Conservation (phyloP, 176 grass and related monocot genomes). For the Oryza glumipatula region DNA sequence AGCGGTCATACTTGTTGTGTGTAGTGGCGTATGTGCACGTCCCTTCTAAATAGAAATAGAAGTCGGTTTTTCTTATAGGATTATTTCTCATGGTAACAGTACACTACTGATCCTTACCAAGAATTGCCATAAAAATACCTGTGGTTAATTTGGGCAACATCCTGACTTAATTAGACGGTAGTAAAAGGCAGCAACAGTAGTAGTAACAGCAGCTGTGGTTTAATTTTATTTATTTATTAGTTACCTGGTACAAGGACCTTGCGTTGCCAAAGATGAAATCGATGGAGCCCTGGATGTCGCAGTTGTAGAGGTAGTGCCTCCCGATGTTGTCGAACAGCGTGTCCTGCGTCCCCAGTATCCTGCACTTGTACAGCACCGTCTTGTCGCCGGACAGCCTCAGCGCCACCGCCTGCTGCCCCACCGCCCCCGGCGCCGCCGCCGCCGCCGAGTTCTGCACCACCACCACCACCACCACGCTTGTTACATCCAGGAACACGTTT, state of each 20-base stretch:
- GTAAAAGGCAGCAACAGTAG: not conserved
- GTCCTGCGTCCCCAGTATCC: conserved; percentile 85
- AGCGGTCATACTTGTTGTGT: too few species aligned
- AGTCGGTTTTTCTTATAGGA: not conserved
- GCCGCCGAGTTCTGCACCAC: conserved; percentile 73
- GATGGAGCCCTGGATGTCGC: conserved; percentile 98
- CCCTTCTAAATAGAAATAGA: not conserved
- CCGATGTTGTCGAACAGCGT: conserved; percentile 94
- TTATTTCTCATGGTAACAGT: not conserved
- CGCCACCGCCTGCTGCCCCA: conserved; percentile 87
- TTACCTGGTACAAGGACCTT: conserved; percentile 80
- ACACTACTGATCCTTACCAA: not conserved
- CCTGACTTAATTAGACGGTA: not conserved
- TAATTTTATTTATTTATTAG: not conserved
- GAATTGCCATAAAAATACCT: not conserved
- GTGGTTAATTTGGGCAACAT: not conserved
- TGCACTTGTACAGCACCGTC: conserved; percentile 81
- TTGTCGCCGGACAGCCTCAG: conserved; percentile 93
- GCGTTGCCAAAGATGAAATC: conserved; percentile 97
- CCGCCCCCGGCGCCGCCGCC: conserved; percentile 63
- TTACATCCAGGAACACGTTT: not conserved
- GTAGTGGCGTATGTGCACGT: too few species aligned
- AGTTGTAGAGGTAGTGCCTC: conserved; percentile 73
- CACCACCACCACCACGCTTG: not conserved
- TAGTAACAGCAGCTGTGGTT: not conserved